Conservation (phyloP, 2,329 filamentous ascomycete genomes). For the Talaromyces sp. region DNA sequence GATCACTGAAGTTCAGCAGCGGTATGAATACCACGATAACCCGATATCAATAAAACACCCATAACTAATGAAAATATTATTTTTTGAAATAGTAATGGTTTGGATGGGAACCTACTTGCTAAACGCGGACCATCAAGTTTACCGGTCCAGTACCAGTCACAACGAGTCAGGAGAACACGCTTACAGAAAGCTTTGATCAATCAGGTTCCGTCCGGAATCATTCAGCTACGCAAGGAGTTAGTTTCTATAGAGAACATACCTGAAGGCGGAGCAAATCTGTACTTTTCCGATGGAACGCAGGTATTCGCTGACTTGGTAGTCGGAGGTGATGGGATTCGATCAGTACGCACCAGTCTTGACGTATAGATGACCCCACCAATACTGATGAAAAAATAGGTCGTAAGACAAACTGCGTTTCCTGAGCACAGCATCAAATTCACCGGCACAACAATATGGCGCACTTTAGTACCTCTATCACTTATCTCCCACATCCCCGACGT, state of each 20-base stretch:
- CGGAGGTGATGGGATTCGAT: slow-evolving; percentile 54
- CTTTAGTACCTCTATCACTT: slow-evolving; percentile 38
- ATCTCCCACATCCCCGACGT: slow-evolving; percentile 34
- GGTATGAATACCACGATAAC: slow-evolving; percentile 22
- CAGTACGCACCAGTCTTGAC: slow-evolving; percentile 29
- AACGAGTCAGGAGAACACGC: slow-evolving; percentile 33
- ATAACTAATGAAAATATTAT: background rate
- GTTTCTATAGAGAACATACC: slow-evolving; percentile 37
- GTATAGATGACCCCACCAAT: background rate
- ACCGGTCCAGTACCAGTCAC: slow-evolving; percentile 22
- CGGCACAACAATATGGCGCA: slow-evolving; percentile 50
- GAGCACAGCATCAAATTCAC: slow-evolving; percentile 48
- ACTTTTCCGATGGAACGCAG: slow-evolving; percentile 48
- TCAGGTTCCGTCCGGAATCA: slow-evolving; percentile 43
- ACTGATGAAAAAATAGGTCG: slow-evolving; percentile 29
- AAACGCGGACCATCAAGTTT: slow-evolving; percentile 16
- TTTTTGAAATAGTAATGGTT: slow-evolving; percentile 27
- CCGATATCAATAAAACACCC: background rate
- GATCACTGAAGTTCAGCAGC: slow-evolving; percentile 30
- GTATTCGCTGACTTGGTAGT: slow-evolving; percentile 46
- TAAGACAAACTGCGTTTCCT: slow-evolving; percentile 43
- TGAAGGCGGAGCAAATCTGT: slow-evolving; percentile 37
- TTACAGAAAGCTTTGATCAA: slow-evolving; percentile 51
- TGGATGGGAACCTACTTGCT: slow-evolving; percentile 29
- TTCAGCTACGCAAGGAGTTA: slow-evolving; percentile 49